phyloP scores from a whole-genome alignment of 305 asterid genomes.

The Fraxinus platypoda region DNA sequence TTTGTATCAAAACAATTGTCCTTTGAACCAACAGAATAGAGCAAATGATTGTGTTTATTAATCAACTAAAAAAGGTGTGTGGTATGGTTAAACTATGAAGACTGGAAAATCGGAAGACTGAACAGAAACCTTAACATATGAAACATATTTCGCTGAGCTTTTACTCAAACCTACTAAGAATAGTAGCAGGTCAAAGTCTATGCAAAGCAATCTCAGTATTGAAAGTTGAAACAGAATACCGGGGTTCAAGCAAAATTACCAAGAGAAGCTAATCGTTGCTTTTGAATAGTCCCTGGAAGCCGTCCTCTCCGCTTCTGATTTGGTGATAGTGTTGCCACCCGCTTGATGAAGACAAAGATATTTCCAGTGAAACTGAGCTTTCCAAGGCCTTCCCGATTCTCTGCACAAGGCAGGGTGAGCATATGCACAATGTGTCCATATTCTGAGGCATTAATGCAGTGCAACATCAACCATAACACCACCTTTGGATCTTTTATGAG shows the following conservation, averaged over 20 bases:
- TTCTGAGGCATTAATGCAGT: too few species aligned
- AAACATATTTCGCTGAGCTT: background rate
- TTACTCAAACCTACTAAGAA: background rate
- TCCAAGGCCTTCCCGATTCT: too few species aligned
- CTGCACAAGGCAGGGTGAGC: too few species aligned
- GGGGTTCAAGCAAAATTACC: background rate
- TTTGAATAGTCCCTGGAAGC: background rate
- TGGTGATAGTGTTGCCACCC: too few species aligned
- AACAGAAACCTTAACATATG: background rate
- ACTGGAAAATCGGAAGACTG: background rate
- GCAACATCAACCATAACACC: too few species aligned
- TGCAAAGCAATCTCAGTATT: background rate
- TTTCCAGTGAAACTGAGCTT: too few species aligned
- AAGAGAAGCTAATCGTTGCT: background rate
- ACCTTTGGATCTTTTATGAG: too few species aligned
- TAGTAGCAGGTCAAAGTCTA: background rate
- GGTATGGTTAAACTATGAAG: background rate
- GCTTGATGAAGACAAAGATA: too few species aligned
- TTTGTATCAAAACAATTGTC: background rate
- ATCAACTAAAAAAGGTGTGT: background rate
- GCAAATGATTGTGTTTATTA: background rate
- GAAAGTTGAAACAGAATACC: background rate
- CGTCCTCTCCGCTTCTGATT: too few species aligned
- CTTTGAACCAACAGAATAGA: background rate
- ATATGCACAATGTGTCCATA: too few species aligned